Conservation (phyloP, 768 basidiomycete genomes). For the Sarcomyxa edulis region DNA sequence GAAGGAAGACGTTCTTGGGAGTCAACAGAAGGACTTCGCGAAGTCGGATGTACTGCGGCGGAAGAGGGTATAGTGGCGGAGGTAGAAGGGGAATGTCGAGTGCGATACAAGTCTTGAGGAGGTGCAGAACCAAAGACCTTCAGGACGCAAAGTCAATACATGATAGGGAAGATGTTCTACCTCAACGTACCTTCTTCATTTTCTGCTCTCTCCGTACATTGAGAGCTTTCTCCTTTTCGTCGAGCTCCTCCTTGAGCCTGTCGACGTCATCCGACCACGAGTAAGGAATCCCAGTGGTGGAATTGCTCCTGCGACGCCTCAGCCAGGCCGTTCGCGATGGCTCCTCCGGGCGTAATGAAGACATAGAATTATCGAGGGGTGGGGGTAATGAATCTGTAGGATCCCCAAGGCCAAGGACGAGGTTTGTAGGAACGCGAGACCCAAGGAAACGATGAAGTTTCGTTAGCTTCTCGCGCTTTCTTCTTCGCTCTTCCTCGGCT, state of each 20-base stretch:
- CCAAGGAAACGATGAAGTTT: conserved; percentile 84
- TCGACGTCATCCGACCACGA: conserved; percentile 54
- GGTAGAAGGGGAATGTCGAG: conserved; percentile 43
- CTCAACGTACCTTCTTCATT: conserved; percentile 74
- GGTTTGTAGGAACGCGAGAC: conserved; percentile 68
- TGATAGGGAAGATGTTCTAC: background rate
- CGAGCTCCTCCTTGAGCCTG: conserved; percentile 63
- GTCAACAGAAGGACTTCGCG: background rate
- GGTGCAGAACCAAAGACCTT: conserved; percentile 82
- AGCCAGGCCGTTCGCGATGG: conserved; percentile 34
- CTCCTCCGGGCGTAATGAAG: conserved; percentile 14
- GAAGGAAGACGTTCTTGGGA: conserved; percentile 1
- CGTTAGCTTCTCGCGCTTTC: conserved; percentile 71
- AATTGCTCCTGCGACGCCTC: conserved; percentile 48
- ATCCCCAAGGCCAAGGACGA: conserved; percentile 50
- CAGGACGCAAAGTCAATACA: background rate
- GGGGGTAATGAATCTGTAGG: conserved; percentile 19
- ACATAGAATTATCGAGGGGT: conserved; percentile 1
- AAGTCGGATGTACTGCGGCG: background rate
- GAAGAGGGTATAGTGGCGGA: conserved; percentile 17
- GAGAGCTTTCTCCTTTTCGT: conserved; percentile 69
- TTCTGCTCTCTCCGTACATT: conserved; percentile 78
- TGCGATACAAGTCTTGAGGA: conserved; percentile 74
- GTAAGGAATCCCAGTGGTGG: conserved; percentile 39
- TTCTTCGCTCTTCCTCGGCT: conserved; percentile 57